A percentile compares a stretch with the other conserved stretches of the same genome.
Conservation (phyloP, 495 filamentous ascomycete species). For the Penicillium steckii region DNA sequence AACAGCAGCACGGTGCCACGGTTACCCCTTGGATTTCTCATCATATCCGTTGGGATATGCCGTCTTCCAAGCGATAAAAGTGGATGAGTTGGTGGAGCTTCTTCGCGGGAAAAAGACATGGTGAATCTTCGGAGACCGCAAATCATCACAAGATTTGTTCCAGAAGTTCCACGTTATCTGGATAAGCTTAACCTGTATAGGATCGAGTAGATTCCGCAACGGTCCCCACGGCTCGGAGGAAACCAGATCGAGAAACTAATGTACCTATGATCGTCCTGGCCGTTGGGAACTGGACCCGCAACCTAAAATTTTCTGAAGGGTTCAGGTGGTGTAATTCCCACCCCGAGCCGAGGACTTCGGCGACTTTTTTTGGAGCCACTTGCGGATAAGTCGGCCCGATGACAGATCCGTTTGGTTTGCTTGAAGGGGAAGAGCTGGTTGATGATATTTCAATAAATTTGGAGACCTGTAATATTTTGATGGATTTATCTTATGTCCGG, state of each 20-base stretch:
- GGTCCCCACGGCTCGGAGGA: neutral
- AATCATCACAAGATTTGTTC: constrained; percentile 12
- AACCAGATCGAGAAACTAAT: neutral
- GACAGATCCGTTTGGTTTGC: too few species aligned
- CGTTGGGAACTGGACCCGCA: neutral
- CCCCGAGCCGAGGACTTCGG: constrained; percentile 1
- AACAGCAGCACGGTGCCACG: neutral
- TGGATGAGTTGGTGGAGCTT: neutral
- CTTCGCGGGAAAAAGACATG: neutral
- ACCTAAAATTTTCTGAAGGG: neutral
- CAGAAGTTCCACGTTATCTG: constrained; percentile 8
- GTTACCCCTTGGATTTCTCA: constrained; percentile 1
- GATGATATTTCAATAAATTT: too few species aligned
- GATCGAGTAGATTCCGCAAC: neutral
- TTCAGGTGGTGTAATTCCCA: neutral
- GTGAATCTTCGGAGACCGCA: neutral
- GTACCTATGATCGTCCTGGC: neutral
- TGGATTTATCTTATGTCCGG: too few species aligned
- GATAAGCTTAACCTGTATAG: neutral
- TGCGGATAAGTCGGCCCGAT: neutral
- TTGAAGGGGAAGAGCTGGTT: too few species aligned
- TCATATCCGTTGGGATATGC: neutral
- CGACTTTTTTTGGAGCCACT: neutral
- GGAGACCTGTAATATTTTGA: too few species aligned
- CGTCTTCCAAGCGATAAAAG: neutral